Evolutionary conservation across 2,329 filamentous ascomycete species (phyloP).

Genomic region (Leptographium lundbergii): DNA sequence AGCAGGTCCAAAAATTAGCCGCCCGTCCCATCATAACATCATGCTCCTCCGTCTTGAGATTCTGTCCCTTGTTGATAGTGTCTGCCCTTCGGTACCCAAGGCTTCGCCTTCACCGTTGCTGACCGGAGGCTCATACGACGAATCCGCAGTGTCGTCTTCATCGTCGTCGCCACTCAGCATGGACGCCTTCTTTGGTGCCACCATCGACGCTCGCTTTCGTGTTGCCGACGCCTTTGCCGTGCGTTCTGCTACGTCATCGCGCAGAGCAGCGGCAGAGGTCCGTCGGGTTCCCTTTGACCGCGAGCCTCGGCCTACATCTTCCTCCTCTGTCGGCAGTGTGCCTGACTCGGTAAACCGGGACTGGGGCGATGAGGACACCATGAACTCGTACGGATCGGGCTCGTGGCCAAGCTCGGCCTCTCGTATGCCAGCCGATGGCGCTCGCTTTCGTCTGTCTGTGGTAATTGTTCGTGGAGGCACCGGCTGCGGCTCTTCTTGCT

Average conservation of each 20-base stretch:
- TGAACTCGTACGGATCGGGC: constrained; percentile 43
- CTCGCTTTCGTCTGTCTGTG: constrained; percentile 28
- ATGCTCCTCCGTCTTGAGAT: constrained; percentile 41
- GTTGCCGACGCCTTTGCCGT: constrained; percentile 14
- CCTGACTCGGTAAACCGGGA: constrained; percentile 9
- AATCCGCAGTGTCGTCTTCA: constrained; percentile 20
- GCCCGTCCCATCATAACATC: constrained; percentile 36
- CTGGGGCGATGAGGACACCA: constrained; percentile 28
- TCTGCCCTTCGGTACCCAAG: constrained; percentile 10
- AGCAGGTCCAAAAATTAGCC: constrained; percentile 10
- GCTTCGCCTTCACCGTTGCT: constrained; percentile 1
- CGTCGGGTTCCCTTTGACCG: constrained; percentile 5
- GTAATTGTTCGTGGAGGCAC: neutral
- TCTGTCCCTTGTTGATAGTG: constrained; percentile 17
- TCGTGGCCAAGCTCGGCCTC: neutral
- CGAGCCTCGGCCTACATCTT: neutral
- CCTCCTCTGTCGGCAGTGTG: neutral
- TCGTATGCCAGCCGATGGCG: constrained; percentile 17
- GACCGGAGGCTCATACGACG: constrained; percentile 14
- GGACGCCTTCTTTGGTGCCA: constrained; percentile 21
- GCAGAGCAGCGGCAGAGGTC: neutral
- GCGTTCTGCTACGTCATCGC: constrained; percentile 6
- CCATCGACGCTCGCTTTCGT: constrained; percentile 31
- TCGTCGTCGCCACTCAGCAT: constrained; percentile 18
- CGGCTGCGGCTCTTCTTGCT: neutral